Conservation (phyloP, 495 filamentous ascomycete genomes). For the Hypoxylon rickii region DNA sequence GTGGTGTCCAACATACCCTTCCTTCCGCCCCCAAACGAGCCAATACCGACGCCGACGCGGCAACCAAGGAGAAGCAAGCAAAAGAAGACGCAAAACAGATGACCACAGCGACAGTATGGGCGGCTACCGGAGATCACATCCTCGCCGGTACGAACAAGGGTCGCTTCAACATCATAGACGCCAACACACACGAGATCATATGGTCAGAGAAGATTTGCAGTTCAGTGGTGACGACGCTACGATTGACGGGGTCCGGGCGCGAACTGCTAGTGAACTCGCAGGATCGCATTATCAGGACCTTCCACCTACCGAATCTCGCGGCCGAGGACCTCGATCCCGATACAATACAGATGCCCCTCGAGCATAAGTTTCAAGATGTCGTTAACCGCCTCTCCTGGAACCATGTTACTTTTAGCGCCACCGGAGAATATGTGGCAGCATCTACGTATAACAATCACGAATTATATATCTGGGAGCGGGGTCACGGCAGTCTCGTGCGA, state of each 20-base stretch:
- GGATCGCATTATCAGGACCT: constrained; percentile 89
- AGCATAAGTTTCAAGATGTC: constrained; percentile 98
- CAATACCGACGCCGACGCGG: constrained; percentile 65
- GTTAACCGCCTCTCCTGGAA: constrained; percentile 96
- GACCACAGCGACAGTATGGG: constrained; percentile 90
- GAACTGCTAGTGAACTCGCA: constrained; percentile 88
- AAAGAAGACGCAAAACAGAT: constrained; percentile 91
- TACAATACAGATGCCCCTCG: constrained; percentile 82
- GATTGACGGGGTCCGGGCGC: constrained; percentile 79
- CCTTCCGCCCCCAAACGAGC: constrained; percentile 79
- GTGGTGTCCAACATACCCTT: constrained; percentile 72
- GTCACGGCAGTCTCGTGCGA: constrained; percentile 89
- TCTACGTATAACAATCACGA: constrained; percentile 97
- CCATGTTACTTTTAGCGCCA: constrained; percentile 89
- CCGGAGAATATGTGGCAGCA: constrained; percentile 89
- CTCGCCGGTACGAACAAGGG: constrained; percentile 92
- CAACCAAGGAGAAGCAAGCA: constrained; percentile 77
- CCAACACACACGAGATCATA: constrained; percentile 73
- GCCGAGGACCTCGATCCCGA: constrained; percentile 63
- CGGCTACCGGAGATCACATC: constrained; percentile 79
- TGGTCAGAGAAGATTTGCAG: constrained; percentile 84
- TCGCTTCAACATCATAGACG: constrained; percentile 91
- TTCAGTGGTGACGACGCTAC: constrained; percentile 85
- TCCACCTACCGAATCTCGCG: constrained; percentile 63
- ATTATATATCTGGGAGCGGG: constrained; percentile 97